Base-by-base conservation (phyloP, 345 rosid genomes). In the Durio zibethinus region DNA sequence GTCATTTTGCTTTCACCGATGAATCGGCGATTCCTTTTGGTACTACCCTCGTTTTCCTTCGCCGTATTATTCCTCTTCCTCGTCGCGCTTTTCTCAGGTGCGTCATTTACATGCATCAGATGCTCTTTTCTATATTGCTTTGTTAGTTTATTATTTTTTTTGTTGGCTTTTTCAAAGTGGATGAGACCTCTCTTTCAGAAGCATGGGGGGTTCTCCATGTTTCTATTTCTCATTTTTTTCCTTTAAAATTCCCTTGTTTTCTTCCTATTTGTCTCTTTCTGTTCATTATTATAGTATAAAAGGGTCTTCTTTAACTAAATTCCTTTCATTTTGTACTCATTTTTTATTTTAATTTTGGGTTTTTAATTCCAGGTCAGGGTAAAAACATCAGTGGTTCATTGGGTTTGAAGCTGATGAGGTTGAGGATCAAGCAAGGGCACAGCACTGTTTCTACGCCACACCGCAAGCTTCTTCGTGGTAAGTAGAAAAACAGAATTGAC, bases 391-490 rank as follows among this genome's bases (percentile, higher is more conserved):
- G 76, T 23, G 52, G 36, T 33, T 50, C 48, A 5, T 12, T 48
- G 14, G 18, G 59, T 54, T 61, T 33, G 78, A 62, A 38, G 18
- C 45, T 20, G 69, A 62, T 57, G 50, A 47, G n/a, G 40, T 23
- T 72, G 57, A 18, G 33, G 14, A 70, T 25, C 47, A 73, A 53
- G 33, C 66, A 53, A 54, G 47, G 77, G 64, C 79, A 66, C 27
- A 2, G 7, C 64, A 40, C 81, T 1, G 38, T 66, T 67, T 56
- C 67, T 25, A 70, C 75, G 10, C 82, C 74, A 20, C 89, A 89
- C 73, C 91, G 96, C 75, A 93, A 88, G 78, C 85, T 90, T 74
- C 92, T 87, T 63, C 78, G 25, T 67, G 82, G 56, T 52, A 87
- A 66, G 72, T 21, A 45, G 59, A 33, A 52, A 50, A 20, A 60